phyloP scores from a whole-genome alignment of 352 stramenopile species.

The Phytophthora rubi region DNA sequence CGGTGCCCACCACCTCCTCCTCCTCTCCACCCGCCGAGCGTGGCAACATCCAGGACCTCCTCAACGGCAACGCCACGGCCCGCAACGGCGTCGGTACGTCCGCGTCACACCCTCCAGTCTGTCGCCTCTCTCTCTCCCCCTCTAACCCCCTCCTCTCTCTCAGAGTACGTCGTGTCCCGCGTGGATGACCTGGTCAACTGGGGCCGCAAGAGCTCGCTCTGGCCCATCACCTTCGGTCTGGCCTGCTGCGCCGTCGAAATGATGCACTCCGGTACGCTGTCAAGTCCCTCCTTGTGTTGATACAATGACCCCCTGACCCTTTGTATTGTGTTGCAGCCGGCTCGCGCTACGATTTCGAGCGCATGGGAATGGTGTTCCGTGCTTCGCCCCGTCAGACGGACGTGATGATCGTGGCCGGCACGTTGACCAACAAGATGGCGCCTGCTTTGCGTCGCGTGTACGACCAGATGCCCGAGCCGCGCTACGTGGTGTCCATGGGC shows the following conservation, averaged over 20 bases:
- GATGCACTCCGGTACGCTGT: conserved; percentile 91
- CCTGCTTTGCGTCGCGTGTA: conserved; percentile 95
- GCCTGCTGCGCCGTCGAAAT: conserved; percentile 99
- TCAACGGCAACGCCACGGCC: conserved; percentile 69
- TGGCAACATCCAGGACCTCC: conserved; percentile 75
- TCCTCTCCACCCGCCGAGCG: conserved; percentile 48
- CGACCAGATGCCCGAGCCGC: conserved; percentile 99
- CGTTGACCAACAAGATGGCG: conserved; percentile 99
- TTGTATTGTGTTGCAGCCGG: conserved; percentile 15
- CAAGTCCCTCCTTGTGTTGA: background rate
- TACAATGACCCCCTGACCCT: too few species aligned
- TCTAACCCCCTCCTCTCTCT: background rate
- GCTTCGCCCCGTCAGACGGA: conserved; percentile 93
- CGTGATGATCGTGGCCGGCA: conserved; percentile 95
- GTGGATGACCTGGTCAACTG: conserved; percentile 99
- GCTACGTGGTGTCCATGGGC: conserved; percentile 99
- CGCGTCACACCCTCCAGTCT: background rate
- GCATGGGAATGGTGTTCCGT: conserved; percentile 97
- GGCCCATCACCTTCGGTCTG: conserved; percentile 99
- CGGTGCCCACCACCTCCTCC: conserved; percentile 27
- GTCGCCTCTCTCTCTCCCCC: background rate
- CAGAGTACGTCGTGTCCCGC: conserved; percentile 96
- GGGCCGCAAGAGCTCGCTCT: conserved; percentile 95
- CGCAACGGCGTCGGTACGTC: conserved; percentile 80
- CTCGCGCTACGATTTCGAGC: conserved; percentile 96